These are phyloP conservation scores for Pichia sp. DNA, from an alignment of 1,139 yeast genomes.

Conservation along the genomic window DNA sequence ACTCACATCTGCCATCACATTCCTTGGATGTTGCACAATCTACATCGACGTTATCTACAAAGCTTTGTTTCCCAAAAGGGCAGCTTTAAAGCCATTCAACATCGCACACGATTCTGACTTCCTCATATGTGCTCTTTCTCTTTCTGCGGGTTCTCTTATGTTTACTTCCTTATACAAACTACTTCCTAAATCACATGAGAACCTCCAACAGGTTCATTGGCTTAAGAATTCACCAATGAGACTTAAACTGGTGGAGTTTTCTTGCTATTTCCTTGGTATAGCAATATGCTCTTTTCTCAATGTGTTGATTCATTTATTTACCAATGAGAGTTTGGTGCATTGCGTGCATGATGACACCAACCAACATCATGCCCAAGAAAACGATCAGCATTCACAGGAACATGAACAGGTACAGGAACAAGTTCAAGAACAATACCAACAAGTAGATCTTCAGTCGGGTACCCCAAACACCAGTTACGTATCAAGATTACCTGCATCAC, in stretches of 20 bases:
- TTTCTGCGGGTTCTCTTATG: constrained; percentile 71
- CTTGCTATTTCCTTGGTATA: constrained; percentile 55
- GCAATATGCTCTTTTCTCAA: constrained; percentile 54
- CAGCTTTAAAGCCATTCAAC: constrained; percentile 40
- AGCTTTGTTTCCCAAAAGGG: constrained; percentile 35
- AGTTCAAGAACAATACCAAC: not conserved
- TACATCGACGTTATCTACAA: constrained; percentile 43
- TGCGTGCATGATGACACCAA: constrained; percentile 38
- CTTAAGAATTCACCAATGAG: constrained; percentile 20
- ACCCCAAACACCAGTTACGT: too few relatives aligned
- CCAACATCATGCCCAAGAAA: not conserved
- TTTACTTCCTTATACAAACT: constrained; percentile 71
- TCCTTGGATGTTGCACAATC: constrained; percentile 51
- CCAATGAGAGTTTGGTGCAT: constrained; percentile 80
- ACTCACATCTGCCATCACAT: constrained; percentile 51
- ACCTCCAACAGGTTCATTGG: constrained; percentile 30
- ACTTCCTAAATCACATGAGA: constrained; percentile 54
- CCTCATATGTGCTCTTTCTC: constrained; percentile 56
- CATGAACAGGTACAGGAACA: too few relatives aligned
- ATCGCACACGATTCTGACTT: constrained; percentile 55
- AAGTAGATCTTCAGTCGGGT: too few relatives aligned
- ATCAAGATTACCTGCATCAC: too few relatives aligned
- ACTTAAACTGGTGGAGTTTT: constrained; percentile 29
- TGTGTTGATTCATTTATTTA: constrained; percentile 56
- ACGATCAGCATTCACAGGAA: too few relatives aligned